phyloP scores from a whole-genome alignment of 2,329 filamentous ascomycete genomes.

The Paradendryphiella salina region DNA sequence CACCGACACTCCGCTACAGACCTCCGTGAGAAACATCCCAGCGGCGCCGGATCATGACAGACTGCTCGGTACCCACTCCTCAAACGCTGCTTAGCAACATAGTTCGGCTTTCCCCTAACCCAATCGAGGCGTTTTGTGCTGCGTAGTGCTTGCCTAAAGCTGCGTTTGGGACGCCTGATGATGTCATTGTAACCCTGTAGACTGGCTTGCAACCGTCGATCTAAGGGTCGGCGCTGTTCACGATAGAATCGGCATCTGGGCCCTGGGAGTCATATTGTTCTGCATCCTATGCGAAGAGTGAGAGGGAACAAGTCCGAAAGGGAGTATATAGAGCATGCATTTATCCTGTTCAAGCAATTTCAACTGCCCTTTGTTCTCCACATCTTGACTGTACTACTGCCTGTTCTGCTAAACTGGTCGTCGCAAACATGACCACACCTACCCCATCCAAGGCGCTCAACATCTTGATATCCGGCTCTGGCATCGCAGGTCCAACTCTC shows the following conservation, averaged over 20 bases:
- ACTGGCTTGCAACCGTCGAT: not conserved
- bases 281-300: not conserved
- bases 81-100: not conserved
- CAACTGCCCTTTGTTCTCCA: not conserved
- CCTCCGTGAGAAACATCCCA: not conserved
- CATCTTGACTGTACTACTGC: not conserved
- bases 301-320: not conserved
- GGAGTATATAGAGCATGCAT: too few relatives aligned
- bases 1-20: not conserved
- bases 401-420: not conserved
- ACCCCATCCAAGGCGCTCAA: not conserved
- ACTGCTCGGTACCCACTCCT: not conserved
- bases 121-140: not conserved
- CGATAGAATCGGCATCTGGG: not conserved
- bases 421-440: not conserved
- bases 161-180: not conserved
- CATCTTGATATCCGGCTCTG: slow-evolving; percentile 37
- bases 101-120: not conserved
- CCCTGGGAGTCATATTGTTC: not conserved
- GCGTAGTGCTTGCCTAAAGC: not conserved
- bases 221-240: not conserved
- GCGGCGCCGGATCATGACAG: not conserved
- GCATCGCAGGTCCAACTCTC: slow-evolving; percentile 46
- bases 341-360: too few relatives aligned
- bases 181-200: not conserved